Evolutionary conservation across 441 rosid species (phyloP), one percentile per base, ranked within the genome.

Genomic region (Gossypium aridum): DNA sequence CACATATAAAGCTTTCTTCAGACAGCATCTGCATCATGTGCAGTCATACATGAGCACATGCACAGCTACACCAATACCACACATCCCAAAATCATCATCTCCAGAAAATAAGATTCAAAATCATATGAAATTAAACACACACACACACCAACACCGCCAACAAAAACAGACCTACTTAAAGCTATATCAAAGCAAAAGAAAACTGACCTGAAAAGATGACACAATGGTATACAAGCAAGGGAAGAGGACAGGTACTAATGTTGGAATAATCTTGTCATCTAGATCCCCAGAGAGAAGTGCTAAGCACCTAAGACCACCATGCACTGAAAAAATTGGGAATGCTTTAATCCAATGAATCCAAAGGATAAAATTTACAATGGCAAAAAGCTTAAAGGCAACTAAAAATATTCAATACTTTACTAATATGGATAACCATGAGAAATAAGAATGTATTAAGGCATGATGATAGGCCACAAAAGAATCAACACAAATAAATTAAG

Each of bases 301-400:
- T 85, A 93, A 74, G 81, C 99, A 95, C 85, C 90, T 89, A 79
- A 93, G 86, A 83, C 92, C 97, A 51, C 98, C 99, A 75, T 88
- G 85, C 76, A 92, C 99, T 95, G 75, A 79, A 83, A 72, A 79
- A 69, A 73, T 56, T 70, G 68, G 53, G 68, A 75, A 67, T 28
- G 76, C 13, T 63, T 68, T 26, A 76, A 70, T 26, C 62, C 64
- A 70, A 51, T 67, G 65, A 67, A 63, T 51, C 34, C 26, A 39
- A 71, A 19, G 25, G 68, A 64, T 6, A 64, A 64, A 64, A 7
- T 8, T 64, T 14, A 37, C 49, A 64, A 19, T 64, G 26, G 56
- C 4, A 49, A 34, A 59, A 57, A 47, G 13, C 71, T 61, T 25
- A 47, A 28, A 70, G 17, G 63, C 19, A 54, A 17, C 17, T 51